Conservation (phyloP, 495 filamentous ascomycete species). For the Penicillium steckii region DNA sequence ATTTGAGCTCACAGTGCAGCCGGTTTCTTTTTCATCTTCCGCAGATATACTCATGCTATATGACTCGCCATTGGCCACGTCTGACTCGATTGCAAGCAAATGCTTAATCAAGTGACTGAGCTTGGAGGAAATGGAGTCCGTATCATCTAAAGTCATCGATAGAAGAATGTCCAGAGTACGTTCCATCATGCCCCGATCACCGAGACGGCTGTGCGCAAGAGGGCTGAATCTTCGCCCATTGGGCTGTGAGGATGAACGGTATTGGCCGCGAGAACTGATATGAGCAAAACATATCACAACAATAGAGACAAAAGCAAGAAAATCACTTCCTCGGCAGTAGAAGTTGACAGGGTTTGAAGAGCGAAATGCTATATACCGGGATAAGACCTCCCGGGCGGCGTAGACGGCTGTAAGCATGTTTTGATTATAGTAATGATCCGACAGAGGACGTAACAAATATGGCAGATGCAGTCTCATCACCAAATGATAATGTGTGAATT, state of each 20-base stretch:
- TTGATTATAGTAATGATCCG: constrained; percentile 20
- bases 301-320: constrained; percentile 47
- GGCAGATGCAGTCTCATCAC: constrained; percentile 24
- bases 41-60: constrained; percentile 22
- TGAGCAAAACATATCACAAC: constrained; percentile 31
- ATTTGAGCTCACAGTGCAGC: constrained; percentile 5
- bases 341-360: constrained; percentile 21
- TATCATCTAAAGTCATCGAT: constrained; percentile 14
- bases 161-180: constrained; percentile 37
- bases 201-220: constrained; percentile 38
- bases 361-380: constrained; percentile 13
- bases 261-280: constrained; percentile 24
- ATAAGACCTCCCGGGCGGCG: constrained; percentile 36
- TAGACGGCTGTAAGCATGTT: constrained; percentile 36
- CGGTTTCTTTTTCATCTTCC: constrained; percentile 8
- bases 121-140: constrained; percentile 23
- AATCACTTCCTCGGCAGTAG: constrained; percentile 51
- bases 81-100: constrained; percentile 24
- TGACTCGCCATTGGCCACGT: constrained; percentile 16
- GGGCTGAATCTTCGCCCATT: constrained; percentile 17
- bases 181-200: constrained; percentile 46
- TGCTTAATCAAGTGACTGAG: constrained; percentile 39
- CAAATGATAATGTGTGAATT: constrained; percentile 40
- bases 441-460: constrained; percentile 13
- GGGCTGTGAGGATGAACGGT: neutral